These are phyloP conservation scores for Xylariaceae sp. DNA, from an alignment of 2,329 filamentous ascomycete species.

Conservation along the genomic window DNA sequence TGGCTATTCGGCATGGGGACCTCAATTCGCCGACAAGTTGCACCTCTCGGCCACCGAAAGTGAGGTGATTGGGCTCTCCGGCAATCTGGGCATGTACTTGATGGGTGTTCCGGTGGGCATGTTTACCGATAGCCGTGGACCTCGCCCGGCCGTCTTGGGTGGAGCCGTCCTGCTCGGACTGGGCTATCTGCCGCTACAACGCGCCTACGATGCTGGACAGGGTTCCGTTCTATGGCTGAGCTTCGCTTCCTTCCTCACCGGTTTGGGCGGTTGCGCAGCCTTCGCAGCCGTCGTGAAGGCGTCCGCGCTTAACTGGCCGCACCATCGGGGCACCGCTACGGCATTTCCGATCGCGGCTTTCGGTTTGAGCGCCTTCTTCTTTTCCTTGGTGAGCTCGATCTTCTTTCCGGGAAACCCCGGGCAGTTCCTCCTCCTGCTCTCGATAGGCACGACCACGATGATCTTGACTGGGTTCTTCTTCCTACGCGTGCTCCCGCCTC, in stretches of 20 bases:
- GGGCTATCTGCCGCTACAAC: slow-evolving; percentile 82
- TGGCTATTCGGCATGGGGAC: slow-evolving; percentile 96
- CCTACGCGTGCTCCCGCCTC: slow-evolving; percentile 63
- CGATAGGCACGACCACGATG: slow-evolving; percentile 70
- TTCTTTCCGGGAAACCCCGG: slow-evolving; percentile 80
- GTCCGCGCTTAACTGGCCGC: slow-evolving; percentile 86
- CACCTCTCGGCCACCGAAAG: slow-evolving; percentile 85
- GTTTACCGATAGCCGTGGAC: slow-evolving; percentile 76
- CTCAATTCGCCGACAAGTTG: slow-evolving; percentile 84
- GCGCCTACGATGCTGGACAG: slow-evolving; percentile 65
- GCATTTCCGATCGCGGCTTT: slow-evolving; percentile 91
- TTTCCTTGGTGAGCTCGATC: slow-evolving; percentile 71
- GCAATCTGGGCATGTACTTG: slow-evolving; percentile 91
- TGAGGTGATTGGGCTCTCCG: slow-evolving; percentile 81
- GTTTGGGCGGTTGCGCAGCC: slow-evolving; percentile 84
- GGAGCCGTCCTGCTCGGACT: slow-evolving; percentile 66
- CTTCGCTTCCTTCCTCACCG: slow-evolving; percentile 79
- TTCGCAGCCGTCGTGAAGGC: slow-evolving; percentile 82
- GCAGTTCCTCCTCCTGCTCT: slow-evolving; percentile 72
- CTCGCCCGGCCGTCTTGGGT: slow-evolving; percentile 68
- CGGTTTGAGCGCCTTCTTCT: slow-evolving; percentile 93
- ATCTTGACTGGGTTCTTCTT: slow-evolving; percentile 79
- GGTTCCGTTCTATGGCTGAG: slow-evolving; percentile 61
- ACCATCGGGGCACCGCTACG: slow-evolving; percentile 86
- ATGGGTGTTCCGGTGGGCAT: slow-evolving; percentile 85